Evolutionary conservation across 805 yeast genomes (phyloP), one percentile per base, ranked within the genome.

Genomic region (Lachancea fermentati): DNA sequence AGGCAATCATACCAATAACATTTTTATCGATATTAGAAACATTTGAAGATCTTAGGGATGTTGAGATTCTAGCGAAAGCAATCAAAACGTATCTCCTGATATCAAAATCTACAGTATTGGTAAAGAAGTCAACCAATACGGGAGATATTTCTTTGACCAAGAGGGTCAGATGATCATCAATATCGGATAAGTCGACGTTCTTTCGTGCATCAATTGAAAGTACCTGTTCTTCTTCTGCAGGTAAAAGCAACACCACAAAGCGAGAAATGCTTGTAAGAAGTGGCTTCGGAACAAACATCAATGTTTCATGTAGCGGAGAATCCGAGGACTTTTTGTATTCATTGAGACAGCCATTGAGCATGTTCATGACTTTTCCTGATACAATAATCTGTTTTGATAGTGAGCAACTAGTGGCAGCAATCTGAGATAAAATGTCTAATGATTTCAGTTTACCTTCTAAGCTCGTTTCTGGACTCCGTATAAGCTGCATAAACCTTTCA

Each of bases 271-370:
- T 66, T 1, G 73, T 49, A 14, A 83, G 58, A 19, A 84, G 55
- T n/a, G 79, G 82, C 49, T 79, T 81, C 0, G 91, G 88, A 2
- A 79, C 75, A 39, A 80, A 75, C 78, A 85, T 81, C 30, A 87
- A 60, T 0, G 85, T 75, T 52, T 85, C 95, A 34, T 81, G 75
- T 4, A 86, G 66, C 1, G 76, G 54, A 5, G 64, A 55, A 4
- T 44, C 52, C 5, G 49, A 36, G 16, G 37, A 44, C 42, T 72
- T 73, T 8, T 75, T 68, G 49, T 71, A 79, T 31, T 69, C 72
- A 17, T 73, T 66, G 40, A 85, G 60, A 1, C 81, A 68, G n/a
- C 67, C 59, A 13, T 62, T 58, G 4, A 85, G 60, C 11, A 72
- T 58, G 6, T 66, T 65, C 0, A 79, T 75, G 14, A 81, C 55